phyloP scores from a whole-genome alignment of 345 rosid species.

The Rhodamnia argentea region DNA sequence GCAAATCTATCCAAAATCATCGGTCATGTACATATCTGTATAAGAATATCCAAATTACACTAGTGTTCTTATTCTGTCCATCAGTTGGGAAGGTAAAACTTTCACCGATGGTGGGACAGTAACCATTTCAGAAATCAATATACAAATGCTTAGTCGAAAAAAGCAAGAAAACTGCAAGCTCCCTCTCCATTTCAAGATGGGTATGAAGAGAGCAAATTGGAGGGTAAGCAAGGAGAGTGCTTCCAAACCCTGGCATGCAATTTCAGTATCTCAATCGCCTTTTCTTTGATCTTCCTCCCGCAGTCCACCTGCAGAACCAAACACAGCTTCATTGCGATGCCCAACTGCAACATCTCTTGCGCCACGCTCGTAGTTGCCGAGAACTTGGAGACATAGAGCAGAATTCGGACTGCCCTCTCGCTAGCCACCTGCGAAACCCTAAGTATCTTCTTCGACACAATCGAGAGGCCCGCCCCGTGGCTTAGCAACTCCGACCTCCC shows the following conservation, averaged over 20 bases:
- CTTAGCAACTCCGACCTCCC: slow-evolving; percentile 24
- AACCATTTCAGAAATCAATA: not conserved
- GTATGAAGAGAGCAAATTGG: slow-evolving; percentile 15
- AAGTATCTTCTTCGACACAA: slow-evolving; percentile 28
- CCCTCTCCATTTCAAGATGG: slow-evolving; percentile 5
- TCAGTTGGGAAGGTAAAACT: not conserved
- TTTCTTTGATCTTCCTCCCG: slow-evolving; percentile 18
- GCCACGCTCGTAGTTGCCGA: slow-evolving; percentile 17
- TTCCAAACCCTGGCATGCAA: slow-evolving; percentile 31
- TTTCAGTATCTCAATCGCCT: slow-evolving; percentile 31
- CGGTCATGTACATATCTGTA: not conserved
- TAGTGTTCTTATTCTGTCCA: not conserved
- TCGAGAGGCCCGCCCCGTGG: slow-evolving; percentile 26
- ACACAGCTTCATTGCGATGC: slow-evolving; percentile 27
- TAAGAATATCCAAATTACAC: not conserved
- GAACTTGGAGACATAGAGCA: slow-evolving; percentile 18
- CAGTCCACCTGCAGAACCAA: slow-evolving; percentile 28
- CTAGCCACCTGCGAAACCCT: slow-evolving; percentile 26
- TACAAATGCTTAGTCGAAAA: not conserved
- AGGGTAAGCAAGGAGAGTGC: slow-evolving; percentile 30
- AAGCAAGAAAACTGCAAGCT: not conserved
- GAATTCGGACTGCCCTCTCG: slow-evolving; percentile 31
- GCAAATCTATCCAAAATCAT: not conserved
- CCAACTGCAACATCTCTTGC: slow-evolving; percentile 37
- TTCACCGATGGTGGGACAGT: not conserved